Conservation (phyloP, 2,329 filamentous ascomycete species). For the Penicillium palitans region DNA sequence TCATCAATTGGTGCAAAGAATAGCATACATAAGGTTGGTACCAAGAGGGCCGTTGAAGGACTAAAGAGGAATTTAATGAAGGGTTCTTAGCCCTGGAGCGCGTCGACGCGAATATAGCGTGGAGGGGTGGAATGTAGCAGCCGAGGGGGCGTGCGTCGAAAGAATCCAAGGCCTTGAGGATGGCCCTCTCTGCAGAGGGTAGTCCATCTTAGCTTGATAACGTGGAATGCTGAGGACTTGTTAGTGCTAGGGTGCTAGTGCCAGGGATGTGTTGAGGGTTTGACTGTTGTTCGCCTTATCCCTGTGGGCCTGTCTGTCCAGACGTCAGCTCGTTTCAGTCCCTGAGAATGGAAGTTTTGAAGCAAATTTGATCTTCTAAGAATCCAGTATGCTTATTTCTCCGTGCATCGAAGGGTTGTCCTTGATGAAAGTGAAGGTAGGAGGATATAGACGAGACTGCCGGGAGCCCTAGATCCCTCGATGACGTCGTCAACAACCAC, state of each 20-base stretch:
- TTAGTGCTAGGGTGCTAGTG: constrained; percentile 14
- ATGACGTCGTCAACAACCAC: constrained; percentile 14
- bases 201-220: constrained; percentile 11
- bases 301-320: constrained; percentile 10
- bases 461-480: constrained; percentile 14
- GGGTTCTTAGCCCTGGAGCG: constrained; percentile 14
- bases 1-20: constrained; percentile 8
- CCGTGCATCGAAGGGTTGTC: constrained; percentile 13
- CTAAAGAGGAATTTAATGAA: constrained; percentile 21
- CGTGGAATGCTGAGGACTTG: constrained; percentile 18
- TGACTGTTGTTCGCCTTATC: constrained; percentile 5
- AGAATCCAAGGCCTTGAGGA: constrained; percentile 22
- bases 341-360: constrained; percentile 16
- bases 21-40: constrained; percentile 4
- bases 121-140: constrained; percentile 29
- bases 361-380: constrained; percentile 3
- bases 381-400: constrained; percentile 4
- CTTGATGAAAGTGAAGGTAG: constrained; percentile 10
- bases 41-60: constrained; percentile 2
- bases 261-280: constrained; percentile 16
- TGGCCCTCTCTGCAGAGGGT: neutral
- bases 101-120: constrained; percentile 29
- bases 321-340: constrained; percentile 19
- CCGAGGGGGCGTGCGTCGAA: constrained; percentile 22
- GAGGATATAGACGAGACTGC: neutral